Evolutionary conservation across 345 rosid genomes (phyloP).

Genomic region (Syzygium aqueum): DNA sequence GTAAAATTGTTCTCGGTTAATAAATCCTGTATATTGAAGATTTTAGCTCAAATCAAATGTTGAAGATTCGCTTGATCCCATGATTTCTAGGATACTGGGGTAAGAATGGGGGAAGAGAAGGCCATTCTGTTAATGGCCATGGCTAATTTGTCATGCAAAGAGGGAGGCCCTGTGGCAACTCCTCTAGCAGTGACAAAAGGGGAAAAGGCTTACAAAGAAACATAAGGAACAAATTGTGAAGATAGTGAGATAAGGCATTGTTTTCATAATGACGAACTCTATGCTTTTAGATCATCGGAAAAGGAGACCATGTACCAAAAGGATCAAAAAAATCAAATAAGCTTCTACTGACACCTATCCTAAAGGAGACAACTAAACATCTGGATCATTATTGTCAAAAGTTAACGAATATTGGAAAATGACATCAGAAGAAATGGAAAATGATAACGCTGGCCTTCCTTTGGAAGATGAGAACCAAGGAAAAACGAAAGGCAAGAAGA

Average conservation of each 20-base stretch:
- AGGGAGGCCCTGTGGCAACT: neutral
- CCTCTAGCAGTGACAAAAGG: neutral
- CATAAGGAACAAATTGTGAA: neutral
- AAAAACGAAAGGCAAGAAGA: neutral
- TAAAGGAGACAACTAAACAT: neutral
- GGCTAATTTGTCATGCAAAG: neutral
- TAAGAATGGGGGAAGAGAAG: neutral
- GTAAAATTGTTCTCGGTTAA: neutral
- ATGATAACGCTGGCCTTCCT: neutral
- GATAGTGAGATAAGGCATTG: neutral
- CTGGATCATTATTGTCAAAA: neutral
- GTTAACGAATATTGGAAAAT: neutral
- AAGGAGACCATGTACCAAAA: neutral
- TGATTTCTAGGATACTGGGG: neutral
- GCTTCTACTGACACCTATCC: neutral
- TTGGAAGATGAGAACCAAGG: neutral
- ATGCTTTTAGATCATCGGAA: neutral
- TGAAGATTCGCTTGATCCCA: neutral
- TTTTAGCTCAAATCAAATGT: neutral
- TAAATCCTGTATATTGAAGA: neutral
- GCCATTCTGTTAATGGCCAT: neutral
- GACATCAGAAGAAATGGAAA: neutral
- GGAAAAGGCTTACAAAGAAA: neutral
- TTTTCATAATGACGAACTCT: neutral
- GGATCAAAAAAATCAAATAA: neutral